Percentiles rank a stretch among this genome's conserved stretches.
Evolutionary conservation across 2,329 filamentous ascomycete genomes (phyloP).

Genomic region (Calonectria hawksworthii): DNA sequence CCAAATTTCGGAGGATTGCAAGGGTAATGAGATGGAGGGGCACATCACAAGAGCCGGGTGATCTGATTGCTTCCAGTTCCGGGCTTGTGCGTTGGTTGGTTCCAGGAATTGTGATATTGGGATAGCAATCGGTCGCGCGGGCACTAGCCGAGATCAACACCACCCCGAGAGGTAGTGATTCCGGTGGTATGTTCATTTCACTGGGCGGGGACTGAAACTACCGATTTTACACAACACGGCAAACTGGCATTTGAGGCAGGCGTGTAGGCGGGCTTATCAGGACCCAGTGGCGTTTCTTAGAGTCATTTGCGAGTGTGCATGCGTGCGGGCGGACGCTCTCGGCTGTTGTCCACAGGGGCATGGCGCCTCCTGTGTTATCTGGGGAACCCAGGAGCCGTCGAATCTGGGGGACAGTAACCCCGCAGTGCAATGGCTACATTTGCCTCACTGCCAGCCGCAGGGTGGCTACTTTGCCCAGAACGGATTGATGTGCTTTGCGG

Average conservation of each 20-base stretch:
- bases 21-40: slow-evolving; percentile 3
- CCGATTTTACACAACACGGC: neutral
- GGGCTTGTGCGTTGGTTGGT: slow-evolving; percentile 24
- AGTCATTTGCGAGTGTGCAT: neutral
- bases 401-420: slow-evolving; percentile 27
- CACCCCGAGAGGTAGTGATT: neutral
- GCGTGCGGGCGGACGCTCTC: neutral
- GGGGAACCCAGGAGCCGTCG: slow-evolving; percentile 13
- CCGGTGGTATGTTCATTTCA: slow-evolving; percentile 3
- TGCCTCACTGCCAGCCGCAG: slow-evolving; percentile 16
- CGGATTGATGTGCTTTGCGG: slow-evolving; percentile 4
- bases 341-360: neutral
- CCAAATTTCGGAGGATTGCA: neutral
- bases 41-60: slow-evolving; percentile 14
- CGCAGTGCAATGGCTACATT: slow-evolving; percentile 19
- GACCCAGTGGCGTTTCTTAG: slow-evolving; percentile 13
- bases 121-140: slow-evolving; percentile 16
- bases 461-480: neutral
- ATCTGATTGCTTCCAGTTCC: slow-evolving; percentile 9
- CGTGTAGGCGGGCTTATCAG: slow-evolving; percentile 19
- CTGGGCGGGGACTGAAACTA: neutral
- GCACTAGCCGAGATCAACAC: neutral
- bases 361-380: slow-evolving; percentile 8
- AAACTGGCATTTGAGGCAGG: neutral
- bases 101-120: slow-evolving; percentile 22